These are phyloP conservation scores for Ceratobasidium sp. DNA, from an alignment of 1,284 basidiomycete species.

Conservation along the genomic window DNA sequence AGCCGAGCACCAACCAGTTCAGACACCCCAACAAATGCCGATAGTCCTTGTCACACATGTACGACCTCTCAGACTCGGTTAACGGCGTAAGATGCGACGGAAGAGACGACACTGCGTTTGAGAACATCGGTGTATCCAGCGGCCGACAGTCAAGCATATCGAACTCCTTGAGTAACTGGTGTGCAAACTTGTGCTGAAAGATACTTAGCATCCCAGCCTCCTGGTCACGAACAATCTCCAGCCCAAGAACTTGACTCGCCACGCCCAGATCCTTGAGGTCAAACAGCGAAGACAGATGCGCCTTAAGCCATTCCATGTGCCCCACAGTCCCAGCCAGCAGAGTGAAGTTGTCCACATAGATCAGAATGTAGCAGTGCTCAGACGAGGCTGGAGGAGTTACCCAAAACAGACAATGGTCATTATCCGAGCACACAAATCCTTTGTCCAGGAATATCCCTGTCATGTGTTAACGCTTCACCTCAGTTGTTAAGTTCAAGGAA, in stretches of 20 bases:
- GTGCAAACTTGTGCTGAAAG: not conserved
- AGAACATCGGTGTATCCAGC: not conserved
- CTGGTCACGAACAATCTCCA: slow-evolving; percentile 5
- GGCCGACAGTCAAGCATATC: not conserved
- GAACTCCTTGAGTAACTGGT: not conserved
- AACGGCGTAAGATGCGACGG: not conserved
- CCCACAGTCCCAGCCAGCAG: not conserved
- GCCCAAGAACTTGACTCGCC: not conserved
- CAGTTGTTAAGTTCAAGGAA: no score
- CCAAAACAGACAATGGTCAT: slow-evolving; percentile 3
- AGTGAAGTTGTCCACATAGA: slow-evolving; percentile 21
- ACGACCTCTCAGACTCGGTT: not conserved
- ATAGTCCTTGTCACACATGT: slow-evolving; percentile 9
- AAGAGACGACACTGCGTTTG: not conserved
- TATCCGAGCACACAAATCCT: not conserved
- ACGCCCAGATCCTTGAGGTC: not conserved
- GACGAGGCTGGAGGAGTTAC: not conserved
- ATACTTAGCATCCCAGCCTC: not conserved
- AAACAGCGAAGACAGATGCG: not conserved
- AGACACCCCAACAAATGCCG: slow-evolving; percentile 4
- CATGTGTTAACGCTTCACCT: no score
- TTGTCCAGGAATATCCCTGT: not conserved
- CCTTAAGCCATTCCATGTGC: not conserved
- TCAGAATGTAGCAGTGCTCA: not conserved
- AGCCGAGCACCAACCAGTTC: not conserved